Evolutionary conservation across 805 yeast genomes (phyloP).

Genomic region (Candida nemodendra): DNA sequence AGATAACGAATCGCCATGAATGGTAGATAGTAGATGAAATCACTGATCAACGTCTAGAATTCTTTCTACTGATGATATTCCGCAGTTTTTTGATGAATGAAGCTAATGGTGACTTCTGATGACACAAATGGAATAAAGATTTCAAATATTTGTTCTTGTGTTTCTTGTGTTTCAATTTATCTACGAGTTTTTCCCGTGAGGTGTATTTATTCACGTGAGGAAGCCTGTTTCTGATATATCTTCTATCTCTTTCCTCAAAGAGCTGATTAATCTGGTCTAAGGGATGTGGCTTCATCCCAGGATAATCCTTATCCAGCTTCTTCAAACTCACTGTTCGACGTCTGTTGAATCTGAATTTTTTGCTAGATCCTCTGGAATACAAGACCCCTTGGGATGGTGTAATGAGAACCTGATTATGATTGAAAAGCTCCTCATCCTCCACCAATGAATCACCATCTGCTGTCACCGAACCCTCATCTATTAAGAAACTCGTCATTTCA

Average conservation of each 20-base stretch:
- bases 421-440: constrained; percentile 9
- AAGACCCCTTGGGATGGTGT: constrained; percentile 3
- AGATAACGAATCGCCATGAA: constrained; percentile 7
- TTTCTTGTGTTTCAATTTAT: no score
- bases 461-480: constrained; percentile 1
- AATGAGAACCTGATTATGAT: constrained; percentile 8
- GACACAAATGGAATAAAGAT: no score
- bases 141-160: no score
- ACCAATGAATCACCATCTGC: constrained; percentile 11
- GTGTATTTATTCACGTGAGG: no score
- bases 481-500: not conserved
- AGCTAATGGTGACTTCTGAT: no score
- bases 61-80: no score
- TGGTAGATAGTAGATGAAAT: no score
- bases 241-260: not conserved
- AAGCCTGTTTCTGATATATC: no score
- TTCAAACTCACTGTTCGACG: constrained; percentile 5
- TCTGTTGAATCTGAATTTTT: not conserved
- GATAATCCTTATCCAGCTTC: not conserved
- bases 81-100: no score
- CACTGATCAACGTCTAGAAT: no score
- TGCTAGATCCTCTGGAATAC: constrained; percentile 4
- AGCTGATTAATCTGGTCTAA: constrained; percentile 1
- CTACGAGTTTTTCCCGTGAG: no score
- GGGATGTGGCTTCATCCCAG: not conserved